A percentile compares a stretch with the other conserved stretches of the same genome.
These are phyloP conservation scores for Olyra latifolia DNA, from an alignment of 176 grass and related monocot species.

Conservation along the genomic window DNA sequence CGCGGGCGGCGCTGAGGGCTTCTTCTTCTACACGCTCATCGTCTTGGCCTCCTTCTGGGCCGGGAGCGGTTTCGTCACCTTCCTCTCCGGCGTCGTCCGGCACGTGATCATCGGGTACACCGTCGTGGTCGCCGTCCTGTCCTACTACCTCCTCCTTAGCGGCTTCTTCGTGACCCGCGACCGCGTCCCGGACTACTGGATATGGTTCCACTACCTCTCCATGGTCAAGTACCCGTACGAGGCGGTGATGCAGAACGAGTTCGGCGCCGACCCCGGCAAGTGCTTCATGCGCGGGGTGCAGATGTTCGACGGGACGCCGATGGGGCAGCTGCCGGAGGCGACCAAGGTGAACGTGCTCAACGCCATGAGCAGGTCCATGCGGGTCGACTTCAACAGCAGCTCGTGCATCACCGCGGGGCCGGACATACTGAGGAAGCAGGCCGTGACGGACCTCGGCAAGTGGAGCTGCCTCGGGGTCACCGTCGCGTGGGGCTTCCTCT, in stretches of 20 bases:
- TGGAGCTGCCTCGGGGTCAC: constrained; percentile 73
- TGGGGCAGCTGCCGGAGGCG: constrained; percentile 38
- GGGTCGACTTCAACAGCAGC: constrained; percentile 46
- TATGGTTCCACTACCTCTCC: constrained; percentile 88
- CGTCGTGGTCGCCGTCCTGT: constrained; percentile 48
- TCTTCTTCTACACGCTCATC: constrained; percentile 63
- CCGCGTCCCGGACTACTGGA: constrained; percentile 68
- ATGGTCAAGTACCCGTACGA: constrained; percentile 90
- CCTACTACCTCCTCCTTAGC: constrained; percentile 77
- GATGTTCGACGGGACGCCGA: constrained; percentile 79
- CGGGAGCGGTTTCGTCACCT: constrained; percentile 74
- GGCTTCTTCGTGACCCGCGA: constrained; percentile 73
- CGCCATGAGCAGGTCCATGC: constrained; percentile 56
- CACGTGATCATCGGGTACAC: constrained; percentile 78
- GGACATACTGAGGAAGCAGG: constrained; percentile 51
- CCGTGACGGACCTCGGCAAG: constrained; percentile 58
- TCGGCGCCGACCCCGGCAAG: constrained; percentile 48
- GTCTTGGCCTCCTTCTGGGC: constrained; percentile 75
- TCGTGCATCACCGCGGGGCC: constrained; percentile 65
- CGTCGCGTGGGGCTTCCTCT: constrained; percentile 74
- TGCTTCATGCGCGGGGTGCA: constrained; percentile 75
- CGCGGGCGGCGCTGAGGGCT: constrained; percentile 49
- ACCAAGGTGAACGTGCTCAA: constrained; percentile 55
- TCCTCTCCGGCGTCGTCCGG: constrained; percentile 63
- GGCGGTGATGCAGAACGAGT: constrained; percentile 88